A percentile compares a stretch with the other conserved stretches of the same genome.
These are phyloP conservation scores for Candida palmyrensis DNA, from an alignment of 805 yeast species.

Conservation along the genomic window DNA sequence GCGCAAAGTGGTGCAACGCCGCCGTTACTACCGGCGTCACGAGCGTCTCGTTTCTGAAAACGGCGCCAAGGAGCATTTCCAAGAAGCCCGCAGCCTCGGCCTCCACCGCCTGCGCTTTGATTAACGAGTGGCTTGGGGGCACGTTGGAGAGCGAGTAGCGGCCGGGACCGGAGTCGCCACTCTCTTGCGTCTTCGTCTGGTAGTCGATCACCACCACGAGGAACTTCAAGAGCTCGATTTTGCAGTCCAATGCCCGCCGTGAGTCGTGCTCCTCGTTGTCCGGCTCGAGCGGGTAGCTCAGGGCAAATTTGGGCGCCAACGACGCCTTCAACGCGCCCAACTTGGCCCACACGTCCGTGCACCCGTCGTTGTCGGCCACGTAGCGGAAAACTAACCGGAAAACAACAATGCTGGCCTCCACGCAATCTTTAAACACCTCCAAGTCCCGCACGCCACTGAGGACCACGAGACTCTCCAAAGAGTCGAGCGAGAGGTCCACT, in stretches of 20 bases:
- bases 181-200: conserved; percentile 7
- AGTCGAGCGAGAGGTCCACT: conserved; percentile 37
- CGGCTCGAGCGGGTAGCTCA: conserved; percentile 47
- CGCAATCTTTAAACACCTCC: conserved; percentile 22
- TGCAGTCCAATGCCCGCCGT: conserved; percentile 50
- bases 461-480: conserved; percentile 26
- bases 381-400: conserved; percentile 42
- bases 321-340: conserved; percentile 51
- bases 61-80: conserved; percentile 57
- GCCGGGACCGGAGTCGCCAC: not conserved
- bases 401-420: conserved; percentile 35
- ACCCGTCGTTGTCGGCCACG: conserved; percentile 44
- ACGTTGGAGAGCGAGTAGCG: conserved; percentile 49
- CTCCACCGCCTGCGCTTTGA: conserved; percentile 51
- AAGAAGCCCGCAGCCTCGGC: conserved; percentile 65
- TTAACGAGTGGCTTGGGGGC: conserved; percentile 57
- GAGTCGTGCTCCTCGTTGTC: conserved; percentile 46
- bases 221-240: conserved; percentile 69
- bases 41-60: conserved; percentile 50
- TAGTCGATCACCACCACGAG: conserved; percentile 45
- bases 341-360: conserved; percentile 48
- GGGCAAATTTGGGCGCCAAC: conserved; percentile 58
- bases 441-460: conserved; percentile 25
- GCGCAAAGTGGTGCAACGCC: conserved; percentile 56
- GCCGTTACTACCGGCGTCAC: conserved; percentile 59